Evolutionary conservation across 73 alveolate genomes (phyloP).

Genomic region (Tetrahymena thermophila): DNA sequence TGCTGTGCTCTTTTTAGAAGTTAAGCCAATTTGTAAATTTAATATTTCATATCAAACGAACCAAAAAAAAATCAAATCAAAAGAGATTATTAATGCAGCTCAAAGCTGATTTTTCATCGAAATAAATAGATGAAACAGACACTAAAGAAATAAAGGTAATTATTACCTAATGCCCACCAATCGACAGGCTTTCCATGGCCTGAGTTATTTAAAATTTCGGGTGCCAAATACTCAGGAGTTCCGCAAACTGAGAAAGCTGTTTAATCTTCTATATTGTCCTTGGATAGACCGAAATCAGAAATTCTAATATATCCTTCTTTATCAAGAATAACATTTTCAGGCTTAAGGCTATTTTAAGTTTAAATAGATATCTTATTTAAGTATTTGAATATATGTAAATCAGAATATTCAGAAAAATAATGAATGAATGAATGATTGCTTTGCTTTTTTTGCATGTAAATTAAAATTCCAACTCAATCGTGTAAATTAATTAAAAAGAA

Average conservation of each 20-base stretch:
- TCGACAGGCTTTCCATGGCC: slow-evolving; percentile 64
- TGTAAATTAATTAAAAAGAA: too few species aligned
- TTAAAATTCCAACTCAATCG: too few species aligned
- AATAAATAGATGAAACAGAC: too few species aligned
- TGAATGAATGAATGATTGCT: background rate
- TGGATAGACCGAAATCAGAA: slow-evolving; percentile 54
- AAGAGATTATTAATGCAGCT: background rate
- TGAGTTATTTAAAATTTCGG: slow-evolving; percentile 35
- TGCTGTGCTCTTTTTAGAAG: background rate
- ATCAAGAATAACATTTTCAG: slow-evolving; percentile 43
- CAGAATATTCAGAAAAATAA: background rate
- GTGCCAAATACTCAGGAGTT: slow-evolving; percentile 55
- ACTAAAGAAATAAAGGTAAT: background rate
- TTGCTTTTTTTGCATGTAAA: too few species aligned
- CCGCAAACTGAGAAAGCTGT: slow-evolving; percentile 52
- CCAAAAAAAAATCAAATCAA: background rate
- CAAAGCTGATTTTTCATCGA: background rate
- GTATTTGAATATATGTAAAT: background rate
- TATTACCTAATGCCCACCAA: slow-evolving; percentile 54
- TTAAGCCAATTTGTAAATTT: background rate
- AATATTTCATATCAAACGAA: background rate
- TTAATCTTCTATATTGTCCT: slow-evolving; percentile 30
- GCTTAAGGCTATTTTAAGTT: slow-evolving; percentile 2
- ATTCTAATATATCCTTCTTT: slow-evolving; percentile 46
- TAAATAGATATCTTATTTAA: background rate